Percentiles rank a stretch among this genome's conserved stretches.
These are phyloP conservation scores for Zygotorulaspora florentina DNA, from an alignment of 805 yeast genomes.

Conservation along the genomic window DNA sequence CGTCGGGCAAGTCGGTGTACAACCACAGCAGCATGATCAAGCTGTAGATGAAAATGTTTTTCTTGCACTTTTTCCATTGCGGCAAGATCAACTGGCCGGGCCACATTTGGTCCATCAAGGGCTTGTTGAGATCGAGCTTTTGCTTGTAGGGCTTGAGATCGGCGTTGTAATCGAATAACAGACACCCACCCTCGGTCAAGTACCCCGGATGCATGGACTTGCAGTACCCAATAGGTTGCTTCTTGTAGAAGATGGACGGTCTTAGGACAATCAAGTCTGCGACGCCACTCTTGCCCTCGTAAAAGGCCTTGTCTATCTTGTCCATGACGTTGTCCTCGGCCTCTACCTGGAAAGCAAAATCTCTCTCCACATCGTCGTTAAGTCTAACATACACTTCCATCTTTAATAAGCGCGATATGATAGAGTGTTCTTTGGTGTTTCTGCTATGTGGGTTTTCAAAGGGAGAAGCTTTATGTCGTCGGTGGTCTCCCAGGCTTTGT, in stretches of 20 bases:
- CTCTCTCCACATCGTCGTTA: constrained; percentile 80
- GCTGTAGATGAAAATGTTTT: constrained; percentile 14
- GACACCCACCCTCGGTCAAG: constrained; percentile 76
- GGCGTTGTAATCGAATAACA: constrained; percentile 64
- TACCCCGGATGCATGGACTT: constrained; percentile 58
- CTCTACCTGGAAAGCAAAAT: constrained; percentile 79
- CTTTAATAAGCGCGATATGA: background rate
- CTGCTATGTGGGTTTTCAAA: background rate
- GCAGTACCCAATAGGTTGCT: constrained; percentile 60
- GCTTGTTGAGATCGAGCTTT: constrained; percentile 46
- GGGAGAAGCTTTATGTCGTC: background rate
- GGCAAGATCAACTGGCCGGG: constrained; percentile 79
- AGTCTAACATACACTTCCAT: constrained; percentile 63
- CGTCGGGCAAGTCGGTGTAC: constrained; percentile 90
- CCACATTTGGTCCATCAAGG: constrained; percentile 61
- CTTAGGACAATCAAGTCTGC: constrained; percentile 66
- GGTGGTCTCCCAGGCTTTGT: background rate
- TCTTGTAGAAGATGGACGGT: constrained; percentile 71
- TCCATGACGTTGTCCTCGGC: constrained; percentile 54
- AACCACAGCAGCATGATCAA: constrained; percentile 60
- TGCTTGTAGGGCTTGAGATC: constrained; percentile 43
- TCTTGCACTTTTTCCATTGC: constrained; percentile 27
- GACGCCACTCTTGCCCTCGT: constrained; percentile 28
- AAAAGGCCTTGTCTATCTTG: constrained; percentile 53
- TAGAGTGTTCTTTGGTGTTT: background rate